phyloP scores from a whole-genome alignment of 192 early-diverging fungal genomes.

The Jimgerdemannia lactiflua region DNA sequence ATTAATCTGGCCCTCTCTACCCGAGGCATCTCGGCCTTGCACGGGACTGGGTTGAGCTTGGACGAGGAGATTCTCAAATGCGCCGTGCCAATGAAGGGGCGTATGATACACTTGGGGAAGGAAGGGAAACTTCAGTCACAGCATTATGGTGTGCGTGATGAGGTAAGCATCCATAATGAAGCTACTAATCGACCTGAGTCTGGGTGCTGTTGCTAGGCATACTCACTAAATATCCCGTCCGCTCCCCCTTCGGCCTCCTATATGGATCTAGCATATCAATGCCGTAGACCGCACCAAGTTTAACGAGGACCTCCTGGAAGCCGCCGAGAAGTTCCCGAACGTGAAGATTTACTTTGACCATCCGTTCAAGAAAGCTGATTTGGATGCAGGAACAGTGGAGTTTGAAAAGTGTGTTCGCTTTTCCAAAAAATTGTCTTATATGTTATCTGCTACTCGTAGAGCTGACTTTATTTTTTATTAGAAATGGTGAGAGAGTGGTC shows the following conservation, averaged over 20 bases:
- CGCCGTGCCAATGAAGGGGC: conserved; percentile 87
- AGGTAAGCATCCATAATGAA: conserved; percentile 42
- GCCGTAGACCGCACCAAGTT: conserved; percentile 84
- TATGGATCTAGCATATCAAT: conserved; percentile 75
- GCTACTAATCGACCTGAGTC: not conserved
- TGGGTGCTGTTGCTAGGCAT: not conserved
- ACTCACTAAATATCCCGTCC: not conserved
- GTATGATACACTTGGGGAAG: conserved; percentile 81
- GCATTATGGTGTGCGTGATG: conserved; percentile 84
- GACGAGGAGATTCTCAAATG: conserved; percentile 62
- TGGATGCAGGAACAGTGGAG: conserved; percentile 62
- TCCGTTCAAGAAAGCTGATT: conserved; percentile 63
- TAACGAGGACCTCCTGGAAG: conserved; percentile 77
- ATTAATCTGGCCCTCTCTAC: conserved; percentile 94
- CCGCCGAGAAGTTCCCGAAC: conserved; percentile 60
- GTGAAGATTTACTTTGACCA: conserved; percentile 79
- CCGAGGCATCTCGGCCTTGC: conserved; percentile 82
- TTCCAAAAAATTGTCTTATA: not conserved
- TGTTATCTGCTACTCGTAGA: not conserved
- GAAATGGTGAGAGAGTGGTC: conserved; percentile 34
- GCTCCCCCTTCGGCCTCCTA: not conserved
- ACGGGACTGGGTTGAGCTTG: conserved; percentile 61
- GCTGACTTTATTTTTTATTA: not conserved
- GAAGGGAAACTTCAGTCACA: conserved; percentile 72
- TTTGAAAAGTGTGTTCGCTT: conserved; percentile 25